Percentiles rank a stretch among this genome's conserved stretches.
These are phyloP conservation scores for Suhomyces taliae DNA, from an alignment of 1,139 yeast genomes.

Conservation along the genomic window DNA sequence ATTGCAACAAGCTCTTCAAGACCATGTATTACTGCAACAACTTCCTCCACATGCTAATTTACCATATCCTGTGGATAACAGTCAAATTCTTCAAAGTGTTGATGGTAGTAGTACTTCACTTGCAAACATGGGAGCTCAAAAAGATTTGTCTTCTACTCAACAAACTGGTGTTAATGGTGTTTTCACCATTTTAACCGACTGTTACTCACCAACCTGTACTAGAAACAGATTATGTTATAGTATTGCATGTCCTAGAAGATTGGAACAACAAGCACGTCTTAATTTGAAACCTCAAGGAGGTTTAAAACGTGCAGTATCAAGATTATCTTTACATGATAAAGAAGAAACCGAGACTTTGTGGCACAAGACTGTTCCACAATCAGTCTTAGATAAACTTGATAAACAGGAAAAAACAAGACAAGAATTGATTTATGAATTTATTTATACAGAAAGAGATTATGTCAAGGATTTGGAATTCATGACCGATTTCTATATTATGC, in stretches of 20 bases:
- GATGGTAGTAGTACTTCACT: slow-evolving; percentile 11
- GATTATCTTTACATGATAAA: slow-evolving; percentile 71
- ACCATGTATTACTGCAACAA: slow-evolving; percentile 15
- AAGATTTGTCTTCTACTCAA: slow-evolving; percentile 17
- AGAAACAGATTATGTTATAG: slow-evolving; percentile 86
- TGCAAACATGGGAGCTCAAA: slow-evolving; percentile 10
- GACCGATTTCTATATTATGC: slow-evolving; percentile 92
- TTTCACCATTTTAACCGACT: slow-evolving; percentile 86
- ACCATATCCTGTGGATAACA: slow-evolving; percentile 6
- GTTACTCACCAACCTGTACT: slow-evolving; percentile 96
- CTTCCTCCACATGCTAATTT: slow-evolving; percentile 12
- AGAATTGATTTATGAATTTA: slow-evolving; percentile 91
- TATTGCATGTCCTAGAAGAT: slow-evolving; percentile 94
- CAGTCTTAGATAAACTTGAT: slow-evolving; percentile 73
- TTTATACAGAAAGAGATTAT: slow-evolving; percentile 91
- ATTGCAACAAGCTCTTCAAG: slow-evolving; percentile 13
- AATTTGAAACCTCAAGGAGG: slow-evolving; percentile 91
- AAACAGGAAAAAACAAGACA: slow-evolving; percentile 90
- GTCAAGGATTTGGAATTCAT: slow-evolving; percentile 92
- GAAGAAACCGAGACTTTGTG: slow-evolving; percentile 88
- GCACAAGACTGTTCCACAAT: slow-evolving; percentile 90
- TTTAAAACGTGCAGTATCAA: slow-evolving; percentile 76
- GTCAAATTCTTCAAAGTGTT: not conserved
- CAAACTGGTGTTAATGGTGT: slow-evolving; percentile 73
- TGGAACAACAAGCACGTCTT: slow-evolving; percentile 92